These are phyloP conservation scores for Mortierella sp. DNA, from an alignment of 371 early-diverging fungal genomes.

Conservation along the genomic window DNA sequence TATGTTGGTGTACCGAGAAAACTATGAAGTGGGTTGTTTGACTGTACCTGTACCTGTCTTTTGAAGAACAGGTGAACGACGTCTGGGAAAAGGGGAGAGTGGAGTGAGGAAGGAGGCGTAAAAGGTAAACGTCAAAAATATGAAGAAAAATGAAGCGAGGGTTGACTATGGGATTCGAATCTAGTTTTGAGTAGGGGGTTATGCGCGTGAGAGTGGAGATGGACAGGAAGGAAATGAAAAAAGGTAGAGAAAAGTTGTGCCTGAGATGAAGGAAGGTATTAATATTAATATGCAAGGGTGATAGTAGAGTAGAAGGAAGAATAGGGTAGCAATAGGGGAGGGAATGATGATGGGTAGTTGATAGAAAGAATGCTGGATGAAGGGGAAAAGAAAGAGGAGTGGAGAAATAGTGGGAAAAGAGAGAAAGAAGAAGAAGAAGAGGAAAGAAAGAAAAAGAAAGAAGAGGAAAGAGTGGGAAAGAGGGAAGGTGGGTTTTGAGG, in stretches of 20 bases:
- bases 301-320: not conserved
- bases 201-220: too few species aligned
- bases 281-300: constrained; percentile 7
- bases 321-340: not conserved
- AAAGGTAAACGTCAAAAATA: not conserved
- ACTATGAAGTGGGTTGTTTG: not conserved
- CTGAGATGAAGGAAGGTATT: not conserved
- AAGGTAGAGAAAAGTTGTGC: not conserved
- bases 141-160: not conserved
- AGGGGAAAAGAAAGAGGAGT: too few species aligned
- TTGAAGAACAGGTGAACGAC: constrained; percentile 14
- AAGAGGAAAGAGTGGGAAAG: not conserved
- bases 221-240: not conserved
- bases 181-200: not conserved
- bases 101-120: constrained; percentile 4
- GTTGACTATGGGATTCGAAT: not conserved
- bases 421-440: not conserved
- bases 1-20: too few species aligned
- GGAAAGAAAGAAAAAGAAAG: not conserved
- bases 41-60: constrained; percentile 14
- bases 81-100: constrained; percentile 7
- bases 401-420: not conserved
- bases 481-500: not conserved
- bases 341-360: too few species aligned
- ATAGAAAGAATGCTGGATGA: too few species aligned